Conservation (phyloP, 2,329 filamentous ascomycete genomes). For the Zasmidium angulare region DNA sequence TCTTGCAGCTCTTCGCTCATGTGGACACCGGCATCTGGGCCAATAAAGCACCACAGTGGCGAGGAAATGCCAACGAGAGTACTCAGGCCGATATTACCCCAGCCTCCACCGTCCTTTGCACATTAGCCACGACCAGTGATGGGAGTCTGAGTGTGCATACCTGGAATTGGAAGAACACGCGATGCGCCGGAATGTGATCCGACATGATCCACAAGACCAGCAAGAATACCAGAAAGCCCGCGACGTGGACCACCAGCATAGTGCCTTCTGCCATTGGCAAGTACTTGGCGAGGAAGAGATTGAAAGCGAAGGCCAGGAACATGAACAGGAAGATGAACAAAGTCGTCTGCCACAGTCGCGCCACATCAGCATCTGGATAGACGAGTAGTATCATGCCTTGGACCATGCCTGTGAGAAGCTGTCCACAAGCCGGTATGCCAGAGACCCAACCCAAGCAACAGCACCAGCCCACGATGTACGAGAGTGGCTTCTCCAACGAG, state of each 20-base stretch:
- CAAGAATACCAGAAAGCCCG: constrained; percentile 56
- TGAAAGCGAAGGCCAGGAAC: no score
- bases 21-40: constrained; percentile 28
- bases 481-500: no score
- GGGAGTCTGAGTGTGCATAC: constrained; percentile 50
- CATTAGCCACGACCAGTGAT: no score
- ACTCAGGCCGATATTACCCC: constrained; percentile 39
- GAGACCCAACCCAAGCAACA: no score
- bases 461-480: constrained; percentile 10
- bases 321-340: no score
- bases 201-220: no score
- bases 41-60: constrained; percentile 18
- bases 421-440: no score
- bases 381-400: no score
- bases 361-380: no score
- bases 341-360: no score
- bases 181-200: constrained; percentile 49
- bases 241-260: constrained; percentile 52
- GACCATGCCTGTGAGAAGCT: no score
- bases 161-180: constrained; percentile 42
- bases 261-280: constrained; percentile 50
- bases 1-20: constrained; percentile 33
- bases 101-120: constrained; percentile 48
- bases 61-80: constrained; percentile 46
- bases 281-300: constrained; percentile 43